Evolutionary conservation across 2,329 filamentous ascomycete genomes (phyloP).

Genomic region (Beauveria sp.): DNA sequence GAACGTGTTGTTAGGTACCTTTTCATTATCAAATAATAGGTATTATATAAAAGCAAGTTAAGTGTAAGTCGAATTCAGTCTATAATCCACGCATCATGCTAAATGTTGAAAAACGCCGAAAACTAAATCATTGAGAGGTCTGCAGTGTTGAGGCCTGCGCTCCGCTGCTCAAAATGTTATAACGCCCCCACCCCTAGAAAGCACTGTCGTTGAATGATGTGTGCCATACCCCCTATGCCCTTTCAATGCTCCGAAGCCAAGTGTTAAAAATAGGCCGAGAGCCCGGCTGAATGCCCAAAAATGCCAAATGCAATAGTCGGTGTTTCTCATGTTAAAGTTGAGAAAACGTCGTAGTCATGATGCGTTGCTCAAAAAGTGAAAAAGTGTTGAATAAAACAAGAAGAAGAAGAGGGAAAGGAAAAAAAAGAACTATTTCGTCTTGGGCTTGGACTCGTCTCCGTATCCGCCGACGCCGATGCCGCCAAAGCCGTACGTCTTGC

Average conservation of each 20-base stretch:
- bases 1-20: slow-evolving; percentile 10
- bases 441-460: slow-evolving; percentile 42
- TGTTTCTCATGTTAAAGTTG: slow-evolving; percentile 5
- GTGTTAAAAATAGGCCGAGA: slow-evolving; percentile 12
- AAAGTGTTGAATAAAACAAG: slow-evolving; percentile 6
- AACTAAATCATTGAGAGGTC: slow-evolving; percentile 10
- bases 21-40: slow-evolving; percentile 25
- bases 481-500: slow-evolving; percentile 51
- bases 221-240: not conserved
- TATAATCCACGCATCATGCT: slow-evolving; percentile 1
- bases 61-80: not conserved
- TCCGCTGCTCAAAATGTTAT: slow-evolving; percentile 11
- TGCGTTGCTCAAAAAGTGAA: not conserved
- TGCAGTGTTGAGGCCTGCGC: slow-evolving; percentile 26
- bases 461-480: slow-evolving; percentile 48
- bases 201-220: slow-evolving; percentile 20
- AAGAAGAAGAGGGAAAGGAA: not conserved
- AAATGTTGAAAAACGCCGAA: slow-evolving; percentile 21
- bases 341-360: slow-evolving; percentile 4
- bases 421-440: slow-evolving; percentile 17
- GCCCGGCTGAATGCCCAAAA: not conserved
- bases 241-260: not conserved
- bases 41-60: slow-evolving; percentile 23
- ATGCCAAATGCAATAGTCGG: not conserved
- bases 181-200: slow-evolving; percentile 12